Evolutionary conservation across 176 grass and related monocot genomes (phyloP).

Genomic region (Calamus simplicifolius): DNA sequence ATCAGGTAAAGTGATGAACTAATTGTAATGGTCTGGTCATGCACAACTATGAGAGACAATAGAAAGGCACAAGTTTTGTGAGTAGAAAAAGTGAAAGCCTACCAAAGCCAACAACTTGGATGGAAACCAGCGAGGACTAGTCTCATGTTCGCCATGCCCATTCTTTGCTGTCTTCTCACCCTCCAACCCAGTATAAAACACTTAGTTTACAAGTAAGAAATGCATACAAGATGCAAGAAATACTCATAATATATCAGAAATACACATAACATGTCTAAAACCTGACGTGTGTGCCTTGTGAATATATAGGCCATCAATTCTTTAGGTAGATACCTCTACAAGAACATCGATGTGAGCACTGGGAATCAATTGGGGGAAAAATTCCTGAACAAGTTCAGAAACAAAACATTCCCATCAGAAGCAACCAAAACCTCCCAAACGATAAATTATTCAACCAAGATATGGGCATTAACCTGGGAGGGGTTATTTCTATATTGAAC

Average conservation of each 20-base stretch:
- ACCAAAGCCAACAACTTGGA: constrained; percentile 66
- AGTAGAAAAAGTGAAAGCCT: constrained; percentile 17
- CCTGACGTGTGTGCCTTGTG: background rate
- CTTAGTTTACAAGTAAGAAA: background rate
- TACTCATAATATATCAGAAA: constrained; percentile 4
- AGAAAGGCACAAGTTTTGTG: constrained; percentile 4
- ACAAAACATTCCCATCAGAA: background rate
- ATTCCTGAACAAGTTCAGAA: background rate
- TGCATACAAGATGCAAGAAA: background rate
- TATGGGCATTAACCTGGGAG: constrained; percentile 24
- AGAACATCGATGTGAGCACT: constrained; percentile 60
- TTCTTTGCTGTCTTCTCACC: constrained; percentile 16
- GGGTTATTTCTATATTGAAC: constrained; percentile 24
- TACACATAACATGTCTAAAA: background rate
- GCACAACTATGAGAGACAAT: constrained; percentile 6
- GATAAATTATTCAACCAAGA: background rate
- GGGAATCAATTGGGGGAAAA: constrained; percentile 34
- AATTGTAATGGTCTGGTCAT: background rate
- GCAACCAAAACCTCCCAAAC: background rate
- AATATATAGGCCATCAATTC: background rate
- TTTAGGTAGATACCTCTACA: constrained; percentile 50
- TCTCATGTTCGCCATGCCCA: constrained; percentile 7
- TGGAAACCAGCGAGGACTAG: constrained; percentile 42
- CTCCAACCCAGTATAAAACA: constrained; percentile 15
- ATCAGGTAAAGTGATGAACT: background rate